These are phyloP conservation scores for Cercophora newfieldiana DNA, from an alignment of 495 filamentous ascomycete species.

Conservation along the genomic window DNA sequence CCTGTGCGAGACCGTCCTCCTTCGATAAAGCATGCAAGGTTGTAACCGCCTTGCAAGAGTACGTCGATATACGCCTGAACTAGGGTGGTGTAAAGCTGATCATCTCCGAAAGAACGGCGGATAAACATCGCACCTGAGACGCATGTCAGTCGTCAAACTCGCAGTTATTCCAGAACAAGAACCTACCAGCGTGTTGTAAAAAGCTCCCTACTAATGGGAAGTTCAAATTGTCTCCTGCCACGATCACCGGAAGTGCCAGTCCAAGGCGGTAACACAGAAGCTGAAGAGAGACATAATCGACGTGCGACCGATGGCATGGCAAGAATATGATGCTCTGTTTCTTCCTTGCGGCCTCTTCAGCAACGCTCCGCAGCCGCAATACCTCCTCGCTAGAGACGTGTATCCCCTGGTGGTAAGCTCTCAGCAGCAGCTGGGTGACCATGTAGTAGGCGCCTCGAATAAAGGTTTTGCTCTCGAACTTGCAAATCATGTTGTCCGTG, in stretches of 20 bases:
- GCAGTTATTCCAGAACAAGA: neutral
- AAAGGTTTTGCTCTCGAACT: conserved; percentile 93
- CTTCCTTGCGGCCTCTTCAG: conserved; percentile 75
- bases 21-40: conserved; percentile 96
- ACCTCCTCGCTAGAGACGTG: conserved; percentile 96
- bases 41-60: conserved; percentile 82
- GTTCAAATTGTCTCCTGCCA: conserved; percentile 94
- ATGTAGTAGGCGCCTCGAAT: conserved; percentile 91
- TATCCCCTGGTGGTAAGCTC: conserved; percentile 97
- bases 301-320: conserved; percentile 90
- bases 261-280: conserved; percentile 93
- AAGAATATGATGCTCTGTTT: conserved; percentile 96
- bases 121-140: conserved; percentile 88
- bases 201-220: conserved; percentile 87
- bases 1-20: conserved; percentile 90
- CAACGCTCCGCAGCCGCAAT: conserved; percentile 73
- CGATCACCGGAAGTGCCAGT: conserved; percentile 84
- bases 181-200: conserved; percentile 82
- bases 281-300: conserved; percentile 93
- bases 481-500: conserved; percentile 96
- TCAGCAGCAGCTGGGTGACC: conserved; percentile 79
- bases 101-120: conserved; percentile 86
- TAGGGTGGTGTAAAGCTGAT: conserved; percentile 82
- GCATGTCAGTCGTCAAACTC: neutral
- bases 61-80: conserved; percentile 97